phyloP scores from a whole-genome alignment of 306 rosid genomes.

The Chamaecrista fasciculata region DNA sequence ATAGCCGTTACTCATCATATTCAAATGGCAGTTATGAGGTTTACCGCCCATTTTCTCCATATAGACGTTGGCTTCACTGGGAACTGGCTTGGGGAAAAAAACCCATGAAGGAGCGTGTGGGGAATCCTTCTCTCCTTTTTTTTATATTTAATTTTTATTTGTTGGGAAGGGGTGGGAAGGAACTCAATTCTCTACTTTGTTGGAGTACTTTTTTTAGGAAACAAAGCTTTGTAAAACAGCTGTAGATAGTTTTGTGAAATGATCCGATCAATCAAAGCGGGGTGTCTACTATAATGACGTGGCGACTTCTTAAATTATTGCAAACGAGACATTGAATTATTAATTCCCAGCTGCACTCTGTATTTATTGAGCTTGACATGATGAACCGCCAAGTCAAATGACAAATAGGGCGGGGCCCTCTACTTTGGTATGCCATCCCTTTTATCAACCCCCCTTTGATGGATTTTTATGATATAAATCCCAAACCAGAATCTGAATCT shows the following conservation, averaged over 20 bases:
- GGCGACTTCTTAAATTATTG: conserved; percentile 33
- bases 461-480: not conserved
- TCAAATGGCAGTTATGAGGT: conserved; percentile 77
- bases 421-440: not conserved
- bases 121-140: not conserved
- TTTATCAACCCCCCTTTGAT: conserved; percentile 14
- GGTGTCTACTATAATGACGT: conserved; percentile 38
- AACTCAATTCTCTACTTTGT: conserved; percentile 21
- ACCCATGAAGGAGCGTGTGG: not conserved
- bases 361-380: conserved; percentile 25
- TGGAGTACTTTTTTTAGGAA: conserved; percentile 34
- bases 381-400: conserved; percentile 25
- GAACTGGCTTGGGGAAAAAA: conserved; percentile 53
- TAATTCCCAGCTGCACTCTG: not conserved
- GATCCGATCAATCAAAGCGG: conserved; percentile 32
- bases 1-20: conserved; percentile 66
- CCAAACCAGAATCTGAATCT: not conserved
- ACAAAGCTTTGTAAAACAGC: conserved; percentile 34
- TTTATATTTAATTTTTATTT: not conserved
- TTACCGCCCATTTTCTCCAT: conserved; percentile 41
- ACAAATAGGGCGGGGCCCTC: conserved; percentile 45
- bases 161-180: not conserved
- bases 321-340: conserved; percentile 23
- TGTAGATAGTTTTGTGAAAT: conserved; percentile 34
- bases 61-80: conserved; percentile 36